These are phyloP conservation scores for Dittrichia graveolens DNA, from an alignment of 129 eudicot genomes.

Conservation along the genomic window DNA sequence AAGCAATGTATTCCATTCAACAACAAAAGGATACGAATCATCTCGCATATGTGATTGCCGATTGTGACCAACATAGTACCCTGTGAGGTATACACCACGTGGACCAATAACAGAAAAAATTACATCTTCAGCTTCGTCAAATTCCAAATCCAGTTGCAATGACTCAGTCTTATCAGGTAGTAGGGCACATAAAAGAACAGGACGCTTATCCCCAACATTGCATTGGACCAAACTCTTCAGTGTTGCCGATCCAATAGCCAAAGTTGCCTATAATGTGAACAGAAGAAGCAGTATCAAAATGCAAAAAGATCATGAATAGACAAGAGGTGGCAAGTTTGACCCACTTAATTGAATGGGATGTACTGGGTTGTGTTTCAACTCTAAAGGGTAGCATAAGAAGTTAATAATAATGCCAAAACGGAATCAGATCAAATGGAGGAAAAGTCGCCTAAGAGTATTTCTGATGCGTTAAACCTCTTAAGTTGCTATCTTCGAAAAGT, in stretches of 20 bases:
- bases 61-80: slow-evolving; percentile 54
- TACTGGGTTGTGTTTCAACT: no score
- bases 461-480: no score
- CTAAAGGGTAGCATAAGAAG: no score
- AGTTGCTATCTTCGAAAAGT: no score
- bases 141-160: slow-evolving; percentile 79
- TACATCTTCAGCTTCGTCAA: slow-evolving; percentile 79
- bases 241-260: slow-evolving; percentile 62
- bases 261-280: slow-evolving; percentile 62
- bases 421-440: no score
- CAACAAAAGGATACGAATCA: slow-evolving; percentile 69
- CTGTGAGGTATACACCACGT: slow-evolving; percentile 75
- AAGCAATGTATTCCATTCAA: not conserved
- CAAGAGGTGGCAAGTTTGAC: not conserved
- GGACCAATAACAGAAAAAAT: slow-evolving; percentile 89
- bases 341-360: no score
- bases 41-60: slow-evolving; percentile 41
- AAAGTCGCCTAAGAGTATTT: no score
- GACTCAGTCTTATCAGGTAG: slow-evolving; percentile 73
- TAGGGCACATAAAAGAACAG: slow-evolving; percentile 77
- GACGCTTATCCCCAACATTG: slow-evolving; percentile 74
- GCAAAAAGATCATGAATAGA: not conserved
- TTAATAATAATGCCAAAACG: no score
- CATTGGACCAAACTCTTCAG: slow-evolving; percentile 72
- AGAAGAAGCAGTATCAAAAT: not conserved